These are phyloP conservation scores for Lichtheimia ornata DNA, from an alignment of 371 early-diverging fungal species.

Conservation along the genomic window DNA sequence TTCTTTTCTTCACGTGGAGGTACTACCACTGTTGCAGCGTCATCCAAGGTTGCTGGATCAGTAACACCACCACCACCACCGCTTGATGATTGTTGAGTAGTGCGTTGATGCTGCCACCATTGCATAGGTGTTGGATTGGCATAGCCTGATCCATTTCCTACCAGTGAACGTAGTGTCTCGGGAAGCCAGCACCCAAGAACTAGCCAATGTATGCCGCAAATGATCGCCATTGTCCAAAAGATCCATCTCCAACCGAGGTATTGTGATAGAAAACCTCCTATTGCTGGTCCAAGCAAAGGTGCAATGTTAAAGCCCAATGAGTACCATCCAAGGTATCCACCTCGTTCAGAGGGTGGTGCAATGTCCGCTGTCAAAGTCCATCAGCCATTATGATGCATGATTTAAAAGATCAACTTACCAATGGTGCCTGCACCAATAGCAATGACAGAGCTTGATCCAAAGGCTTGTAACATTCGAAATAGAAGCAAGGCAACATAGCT, in stretches of 20 bases:
- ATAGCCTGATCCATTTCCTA: slow-evolving; percentile 43
- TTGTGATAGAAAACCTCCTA: slow-evolving; percentile 23
- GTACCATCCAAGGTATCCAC: slow-evolving; percentile 21
- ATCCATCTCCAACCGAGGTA: slow-evolving; percentile 32
- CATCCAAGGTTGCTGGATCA: not conserved
- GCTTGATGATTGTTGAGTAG: not conserved
- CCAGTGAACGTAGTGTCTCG: slow-evolving; percentile 51
- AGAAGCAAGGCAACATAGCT: slow-evolving; percentile 51
- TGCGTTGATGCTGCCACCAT: slow-evolving; percentile 17
- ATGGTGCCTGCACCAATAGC: slow-evolving; percentile 72
- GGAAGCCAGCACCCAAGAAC: slow-evolving; percentile 28
- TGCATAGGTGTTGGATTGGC: slow-evolving; percentile 44
- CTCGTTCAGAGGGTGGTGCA: slow-evolving; percentile 17
- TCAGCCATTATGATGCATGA: not conserved
- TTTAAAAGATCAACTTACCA: slow-evolving; percentile 23
- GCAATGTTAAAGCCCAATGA: slow-evolving; percentile 20
- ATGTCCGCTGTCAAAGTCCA: slow-evolving; percentile 15
- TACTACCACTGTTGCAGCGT: slow-evolving; percentile 1
- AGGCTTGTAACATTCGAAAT: slow-evolving; percentile 67
- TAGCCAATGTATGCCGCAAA: slow-evolving; percentile 18
- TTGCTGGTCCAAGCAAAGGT: slow-evolving; percentile 21
- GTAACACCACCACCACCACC: slow-evolving; percentile 2
- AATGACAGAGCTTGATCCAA: slow-evolving; percentile 66
- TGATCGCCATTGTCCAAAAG: slow-evolving; percentile 35
- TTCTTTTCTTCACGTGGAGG: not conserved